Percentiles rank a stretch among this genome's conserved stretches.
phyloP scores from a whole-genome alignment of 768 basidiomycete species.

The Cytidiella melzeri region DNA sequence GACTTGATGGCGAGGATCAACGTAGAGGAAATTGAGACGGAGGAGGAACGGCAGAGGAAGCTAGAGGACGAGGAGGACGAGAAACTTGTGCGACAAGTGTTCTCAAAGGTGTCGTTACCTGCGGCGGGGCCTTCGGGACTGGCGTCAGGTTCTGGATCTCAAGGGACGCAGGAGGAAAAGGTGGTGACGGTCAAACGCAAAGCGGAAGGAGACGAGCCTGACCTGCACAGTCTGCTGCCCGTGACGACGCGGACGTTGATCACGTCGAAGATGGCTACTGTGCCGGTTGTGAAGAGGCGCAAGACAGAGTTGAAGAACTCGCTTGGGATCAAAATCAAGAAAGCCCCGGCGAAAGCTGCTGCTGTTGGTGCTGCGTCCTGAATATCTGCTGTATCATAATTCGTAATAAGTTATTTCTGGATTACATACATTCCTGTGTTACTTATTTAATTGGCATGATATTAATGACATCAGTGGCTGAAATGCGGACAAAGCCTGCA shows the following conservation, averaged over 20 bases:
- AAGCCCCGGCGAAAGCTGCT: conserved; percentile 17
- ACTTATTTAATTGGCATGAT: neutral
- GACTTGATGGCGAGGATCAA: conserved; percentile 61
- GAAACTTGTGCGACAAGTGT: conserved; percentile 78
- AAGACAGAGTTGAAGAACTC: conserved; percentile 55
- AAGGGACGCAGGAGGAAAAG: conserved; percentile 22
- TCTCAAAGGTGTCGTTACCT: conserved; percentile 61
- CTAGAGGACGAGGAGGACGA: conserved; percentile 90
- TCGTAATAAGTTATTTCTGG: neutral
- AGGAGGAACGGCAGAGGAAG: conserved; percentile 66
- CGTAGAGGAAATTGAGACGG: conserved; percentile 66
- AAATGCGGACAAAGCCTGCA: neutral
- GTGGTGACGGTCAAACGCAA: conserved; percentile 80
- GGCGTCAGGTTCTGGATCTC: conserved; percentile 4
- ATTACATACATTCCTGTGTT: conserved; percentile 2
- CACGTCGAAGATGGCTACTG: conserved; percentile 35
- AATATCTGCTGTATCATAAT: neutral
- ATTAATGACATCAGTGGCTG: neutral
- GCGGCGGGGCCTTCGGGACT: conserved; percentile 10
- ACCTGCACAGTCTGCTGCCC: conserved; percentile 60
- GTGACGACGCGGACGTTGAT: conserved; percentile 60
- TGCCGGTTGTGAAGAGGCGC: conserved; percentile 50
- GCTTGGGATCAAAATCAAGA: conserved; percentile 68
- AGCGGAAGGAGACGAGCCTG: conserved; percentile 73
- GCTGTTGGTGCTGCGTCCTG: neutral